These are phyloP conservation scores for Acanthamoeba sp. DNA, from an alignment of 208 protist genomes.

Conservation along the genomic window DNA sequence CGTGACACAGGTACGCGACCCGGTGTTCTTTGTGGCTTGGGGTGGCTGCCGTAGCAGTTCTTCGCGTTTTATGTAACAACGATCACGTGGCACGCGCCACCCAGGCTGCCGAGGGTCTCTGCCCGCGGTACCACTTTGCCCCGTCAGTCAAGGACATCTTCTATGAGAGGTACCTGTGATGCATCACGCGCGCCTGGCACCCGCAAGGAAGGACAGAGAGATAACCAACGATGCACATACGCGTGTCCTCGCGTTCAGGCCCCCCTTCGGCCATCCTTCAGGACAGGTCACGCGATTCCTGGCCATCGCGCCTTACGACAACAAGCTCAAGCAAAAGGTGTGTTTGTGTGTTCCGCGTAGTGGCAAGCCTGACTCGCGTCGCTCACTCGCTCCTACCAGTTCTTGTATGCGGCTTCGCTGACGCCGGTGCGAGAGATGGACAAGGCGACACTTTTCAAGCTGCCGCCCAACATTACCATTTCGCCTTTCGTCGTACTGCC, in stretches of 20 bases:
- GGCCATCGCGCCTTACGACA: conserved; percentile 6
- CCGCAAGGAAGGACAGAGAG: no score
- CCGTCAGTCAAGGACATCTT: neutral
- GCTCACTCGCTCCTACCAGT: neutral
- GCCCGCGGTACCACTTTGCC: conserved; percentile 56
- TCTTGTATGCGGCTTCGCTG: conserved; percentile 58
- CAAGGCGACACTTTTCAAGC: conserved; percentile 32
- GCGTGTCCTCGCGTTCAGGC: neutral
- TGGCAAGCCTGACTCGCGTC: neutral
- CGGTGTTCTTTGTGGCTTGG: neutral
- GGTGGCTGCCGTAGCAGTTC: neutral
- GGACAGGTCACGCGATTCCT: conserved; percentile 44
- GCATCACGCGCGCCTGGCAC: no score
- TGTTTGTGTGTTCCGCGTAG: neutral
- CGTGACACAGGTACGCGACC: neutral
- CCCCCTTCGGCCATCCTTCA: conserved; percentile 9
- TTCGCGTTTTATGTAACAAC: no score
- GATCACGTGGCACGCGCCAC: neutral
- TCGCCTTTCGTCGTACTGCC: neutral
- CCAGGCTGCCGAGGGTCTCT: neutral
- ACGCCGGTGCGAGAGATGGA: neutral
- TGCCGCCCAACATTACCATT: conserved; percentile 32
- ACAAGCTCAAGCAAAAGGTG: conserved; percentile 67
- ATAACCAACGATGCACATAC: neutral
- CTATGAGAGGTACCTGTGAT: conserved; percentile 71